A percentile compares a stretch with the other conserved stretches of the same genome.
phyloP scores from a whole-genome alignment of 2,329 filamentous ascomycete species.

The Ophiostoma perfectum region DNA sequence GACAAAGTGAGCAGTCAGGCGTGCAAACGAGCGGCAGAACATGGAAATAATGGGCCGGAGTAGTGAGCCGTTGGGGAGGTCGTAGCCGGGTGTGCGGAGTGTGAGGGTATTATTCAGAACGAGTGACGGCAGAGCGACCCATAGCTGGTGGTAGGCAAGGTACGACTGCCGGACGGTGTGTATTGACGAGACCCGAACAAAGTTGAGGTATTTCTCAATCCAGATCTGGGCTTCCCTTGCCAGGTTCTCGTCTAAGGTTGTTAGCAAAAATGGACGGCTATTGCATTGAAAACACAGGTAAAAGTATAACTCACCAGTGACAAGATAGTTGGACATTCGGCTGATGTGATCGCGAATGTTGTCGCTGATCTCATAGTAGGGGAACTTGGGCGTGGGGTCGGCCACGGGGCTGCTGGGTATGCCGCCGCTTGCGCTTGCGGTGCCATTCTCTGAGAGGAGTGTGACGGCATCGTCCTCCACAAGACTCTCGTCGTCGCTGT shows the following conservation, averaged over 20 bases:
- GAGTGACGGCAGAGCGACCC: conserved; percentile 48
- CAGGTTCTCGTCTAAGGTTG: background rate
- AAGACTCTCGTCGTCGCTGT: conserved; percentile 31
- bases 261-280: too few relatives aligned
- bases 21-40: conserved; percentile 42
- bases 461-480: background rate
- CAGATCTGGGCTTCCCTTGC: conserved; percentile 44
- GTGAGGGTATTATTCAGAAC: conserved; percentile 33
- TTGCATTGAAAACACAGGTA: too few relatives aligned
- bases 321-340: background rate
- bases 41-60: conserved; percentile 33
- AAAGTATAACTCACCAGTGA: too few relatives aligned
- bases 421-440: background rate
- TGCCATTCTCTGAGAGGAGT: background rate
- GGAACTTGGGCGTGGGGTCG: conserved; percentile 46
- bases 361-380: conserved; percentile 37
- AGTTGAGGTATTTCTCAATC: conserved; percentile 46
- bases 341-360: background rate
- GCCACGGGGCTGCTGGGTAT: conserved; percentile 20
- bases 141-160: conserved; percentile 44
- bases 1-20: conserved; percentile 49
- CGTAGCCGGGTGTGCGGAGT: conserved; percentile 20
- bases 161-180: conserved; percentile 41
- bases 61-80: background rate
- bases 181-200: conserved; percentile 35